These are phyloP conservation scores for Paxillus involutus DNA, from an alignment of 768 basidiomycete species.

Conservation along the genomic window DNA sequence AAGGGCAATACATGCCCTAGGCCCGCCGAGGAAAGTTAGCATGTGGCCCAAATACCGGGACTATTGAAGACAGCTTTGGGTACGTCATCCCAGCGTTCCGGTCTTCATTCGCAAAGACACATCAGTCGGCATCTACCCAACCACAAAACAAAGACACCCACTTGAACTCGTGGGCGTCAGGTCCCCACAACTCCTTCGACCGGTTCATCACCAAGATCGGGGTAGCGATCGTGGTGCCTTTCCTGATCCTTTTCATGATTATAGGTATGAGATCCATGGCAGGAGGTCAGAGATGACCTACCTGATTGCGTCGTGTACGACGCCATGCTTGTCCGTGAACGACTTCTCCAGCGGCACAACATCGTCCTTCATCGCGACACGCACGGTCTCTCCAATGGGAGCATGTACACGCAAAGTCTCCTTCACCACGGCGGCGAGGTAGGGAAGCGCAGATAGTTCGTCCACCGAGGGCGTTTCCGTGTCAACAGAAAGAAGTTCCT, in stretches of 20 bases:
- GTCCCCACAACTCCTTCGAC: slow-evolving; percentile 56
- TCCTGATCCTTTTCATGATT: slow-evolving; percentile 32
- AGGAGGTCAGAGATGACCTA: slow-evolving; percentile 9
- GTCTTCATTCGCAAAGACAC: slow-evolving; percentile 35
- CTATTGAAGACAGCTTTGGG: slow-evolving; percentile 45
- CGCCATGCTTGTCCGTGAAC: slow-evolving; percentile 43
- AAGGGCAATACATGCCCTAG: slow-evolving; percentile 66
- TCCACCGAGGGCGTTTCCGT: slow-evolving; percentile 70
- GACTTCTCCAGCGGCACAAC: slow-evolving; percentile 49
- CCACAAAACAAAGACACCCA: slow-evolving; percentile 19
- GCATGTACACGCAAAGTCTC: slow-evolving; percentile 60
- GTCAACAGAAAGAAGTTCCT: slow-evolving; percentile 51
- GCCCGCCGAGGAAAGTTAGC: slow-evolving; percentile 64
- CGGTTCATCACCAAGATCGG: slow-evolving; percentile 56
- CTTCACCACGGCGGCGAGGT: slow-evolving; percentile 65
- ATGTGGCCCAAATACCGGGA: slow-evolving; percentile 62
- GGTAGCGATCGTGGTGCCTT: slow-evolving; percentile 48
- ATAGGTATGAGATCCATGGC: not conserved
- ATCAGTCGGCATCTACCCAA: not conserved
- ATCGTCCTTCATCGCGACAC: slow-evolving; percentile 52
- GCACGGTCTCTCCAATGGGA: slow-evolving; percentile 44
- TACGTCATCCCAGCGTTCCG: slow-evolving; percentile 58
- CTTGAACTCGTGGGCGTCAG: slow-evolving; percentile 62
- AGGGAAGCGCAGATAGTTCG: slow-evolving; percentile 60
- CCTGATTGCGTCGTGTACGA: slow-evolving; percentile 39